Base-by-base conservation (phyloP, 331 rosid genomes). In the Dryas integrifolia region DNA sequence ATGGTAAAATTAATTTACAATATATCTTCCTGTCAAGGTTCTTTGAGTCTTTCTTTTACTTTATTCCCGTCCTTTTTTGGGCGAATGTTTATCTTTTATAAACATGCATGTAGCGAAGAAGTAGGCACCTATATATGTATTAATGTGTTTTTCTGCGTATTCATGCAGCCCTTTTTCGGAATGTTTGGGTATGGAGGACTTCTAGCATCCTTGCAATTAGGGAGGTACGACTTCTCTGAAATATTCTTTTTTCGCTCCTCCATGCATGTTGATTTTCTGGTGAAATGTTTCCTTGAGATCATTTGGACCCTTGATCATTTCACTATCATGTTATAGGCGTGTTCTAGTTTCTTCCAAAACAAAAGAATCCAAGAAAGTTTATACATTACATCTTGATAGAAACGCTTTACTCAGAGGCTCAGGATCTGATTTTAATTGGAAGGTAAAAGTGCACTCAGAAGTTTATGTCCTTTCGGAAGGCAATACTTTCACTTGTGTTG, bases 151-250 rank as follows among this genome's bases (percentile, higher is more conserved):
- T 30, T 61, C 15, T 57, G 43, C 8, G 48, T 69, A 64, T 72
- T 50, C 72, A 58, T 81, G 81, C 84, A 89, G 96, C 96, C 92
- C 24, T 87, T 10, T 65, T 87, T 89, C 83, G 96, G 92, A 57
- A 80, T 89, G 92, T 89, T 81, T 82, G 96, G 96, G 67, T 87
- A 77, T 50, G 96, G 96, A 21, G 96, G 92, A 77, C 83, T 90
- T 49, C 46, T 76, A 55, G 92, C 96, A 12, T 87, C 88, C 16
- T 87, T 89, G 96, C 85, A 89, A 67, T 56, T 89, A 58, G 96
- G 96, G 76, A 75, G 85, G 92, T 89, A 81, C 39, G 69, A 16
- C 21, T 53, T 65, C 58, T 61, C 18, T 9, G 26, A 21, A 65
- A 41, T 21, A 58, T 2, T 30, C 3, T 38, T 10, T 2, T 67